Evolutionary conservation across 495 filamentous ascomycete genomes (phyloP).

Genomic region (Cercophora scortea): DNA sequence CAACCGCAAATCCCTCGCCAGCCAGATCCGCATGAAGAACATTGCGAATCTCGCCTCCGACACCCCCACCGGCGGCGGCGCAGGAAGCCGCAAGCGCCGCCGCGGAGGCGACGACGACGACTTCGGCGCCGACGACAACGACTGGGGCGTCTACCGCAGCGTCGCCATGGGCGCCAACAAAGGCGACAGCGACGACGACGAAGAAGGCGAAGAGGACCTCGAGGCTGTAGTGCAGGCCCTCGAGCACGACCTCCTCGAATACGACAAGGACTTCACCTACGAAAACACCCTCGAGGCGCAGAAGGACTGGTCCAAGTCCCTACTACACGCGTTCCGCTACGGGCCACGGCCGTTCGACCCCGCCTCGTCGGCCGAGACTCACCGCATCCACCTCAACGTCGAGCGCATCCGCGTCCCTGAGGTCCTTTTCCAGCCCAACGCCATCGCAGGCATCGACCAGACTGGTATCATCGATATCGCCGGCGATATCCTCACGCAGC

Average conservation of each 20-base stretch:
- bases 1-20: slow-evolving; percentile 91
- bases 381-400: slow-evolving; percentile 92
- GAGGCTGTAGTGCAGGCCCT: slow-evolving; percentile 59
- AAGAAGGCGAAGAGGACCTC: slow-evolving; percentile 87
- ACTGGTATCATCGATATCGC: slow-evolving; percentile 88
- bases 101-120: slow-evolving; percentile 75
- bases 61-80: slow-evolving; percentile 46
- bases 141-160: slow-evolving; percentile 92
- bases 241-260: slow-evolving; percentile 75
- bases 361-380: slow-evolving; percentile 67
- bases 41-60: slow-evolving; percentile 96
- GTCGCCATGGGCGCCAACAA: slow-evolving; percentile 66
- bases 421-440: slow-evolving; percentile 84
- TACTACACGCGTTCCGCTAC: slow-evolving; percentile 81
- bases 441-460: slow-evolving; percentile 90
- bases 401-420: slow-evolving; percentile 95
- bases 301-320: slow-evolving; percentile 84
- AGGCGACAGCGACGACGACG: slow-evolving; percentile 59
- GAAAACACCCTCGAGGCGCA: slow-evolving; percentile 86
- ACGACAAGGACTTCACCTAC: slow-evolving; percentile 83
- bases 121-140: slow-evolving; percentile 94
- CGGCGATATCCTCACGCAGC: slow-evolving; percentile 72
- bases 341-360: slow-evolving; percentile 82
- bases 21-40: slow-evolving; percentile 94
- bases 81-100: slow-evolving; percentile 63